Base-by-base conservation (phyloP, 2,329 filamentous ascomycete genomes). In the Exophiala sp. region DNA sequence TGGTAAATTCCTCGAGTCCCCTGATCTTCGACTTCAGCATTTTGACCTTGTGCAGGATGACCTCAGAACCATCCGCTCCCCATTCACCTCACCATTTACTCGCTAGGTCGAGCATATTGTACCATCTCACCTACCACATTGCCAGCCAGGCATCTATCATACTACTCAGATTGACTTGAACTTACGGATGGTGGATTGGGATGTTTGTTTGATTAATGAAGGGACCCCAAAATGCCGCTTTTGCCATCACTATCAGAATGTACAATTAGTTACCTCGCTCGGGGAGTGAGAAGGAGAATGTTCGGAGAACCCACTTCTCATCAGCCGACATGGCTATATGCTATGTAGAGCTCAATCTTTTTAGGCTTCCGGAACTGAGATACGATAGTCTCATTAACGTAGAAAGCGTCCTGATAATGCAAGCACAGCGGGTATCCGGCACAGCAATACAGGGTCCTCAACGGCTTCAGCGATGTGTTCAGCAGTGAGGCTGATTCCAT, bases 1-100 rank as follows among this genome's bases (percentile, higher is more conserved):
- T 95, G 67, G 89, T 78, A 84, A 69, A 87, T 72, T 54, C 42
- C 36, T 12, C 38, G n/a, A 47, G 11, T 45, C 14, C 44, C 47
- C 40, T 10, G 18, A 18, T 12, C 39, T 11, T 43, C 21, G 14
- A 45, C 9, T 86, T 65, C 79, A 78, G 24, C 12, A 5, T 24
- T 14, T 44, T 48, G 43, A 46, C 11, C 11, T 45, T 34, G 18
- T 21, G 18, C 41, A 66, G 65, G 64, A 67, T 52, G 65, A 67
- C 40, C 62, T 67, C 34, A 48, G 61, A 14, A 60, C 55, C 36
- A 46, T 63, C 18, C 60, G 62, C 18, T 63, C 62, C 21, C 62
- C 62, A 39, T 62, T 61, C 47, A 11, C 65, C 33, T 60, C 56
- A 16, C 54, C 59, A 45, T 60, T 60, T 34, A 57, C 57, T 57